Evolutionary conservation across 2,329 filamentous ascomycete genomes (phyloP).

Genomic region (Ilyonectria robusta): DNA sequence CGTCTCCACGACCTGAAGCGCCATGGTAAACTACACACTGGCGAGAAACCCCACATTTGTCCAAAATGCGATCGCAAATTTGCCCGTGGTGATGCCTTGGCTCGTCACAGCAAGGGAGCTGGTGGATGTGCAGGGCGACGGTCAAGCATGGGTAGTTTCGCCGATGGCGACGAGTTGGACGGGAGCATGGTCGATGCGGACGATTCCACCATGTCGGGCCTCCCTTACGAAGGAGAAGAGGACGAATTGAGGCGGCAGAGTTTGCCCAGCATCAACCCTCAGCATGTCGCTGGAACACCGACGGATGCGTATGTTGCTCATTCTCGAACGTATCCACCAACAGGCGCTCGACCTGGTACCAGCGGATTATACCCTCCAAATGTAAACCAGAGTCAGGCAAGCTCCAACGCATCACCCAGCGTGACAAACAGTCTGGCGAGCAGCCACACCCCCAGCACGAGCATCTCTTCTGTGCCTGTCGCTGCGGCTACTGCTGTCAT

Average conservation of each 20-base stretch:
- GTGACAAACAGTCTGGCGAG: constrained; percentile 58
- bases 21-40: constrained; percentile 96
- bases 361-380: constrained; percentile 75
- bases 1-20: constrained; percentile 95
- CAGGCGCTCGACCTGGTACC: constrained; percentile 66
- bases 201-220: constrained; percentile 70
- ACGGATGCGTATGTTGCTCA: constrained; percentile 69
- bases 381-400: constrained; percentile 68
- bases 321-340: constrained; percentile 84
- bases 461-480: constrained; percentile 64
- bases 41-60: constrained; percentile 94
- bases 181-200: constrained; percentile 65
- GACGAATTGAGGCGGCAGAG: constrained; percentile 76
- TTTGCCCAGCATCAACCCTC: constrained; percentile 81
- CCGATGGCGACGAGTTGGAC: constrained; percentile 81
- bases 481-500: constrained; percentile 67
- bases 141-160: constrained; percentile 87
- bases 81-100: constrained; percentile 93
- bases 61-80: constrained; percentile 96
- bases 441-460: constrained; percentile 64
- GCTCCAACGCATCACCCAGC: constrained; percentile 69
- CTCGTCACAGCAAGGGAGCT: constrained; percentile 94
- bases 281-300: constrained; percentile 72
- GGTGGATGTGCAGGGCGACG: constrained; percentile 94
- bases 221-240: constrained; percentile 73